These are phyloP conservation scores for Melampsora larici-populina DNA, from an alignment of 1,284 basidiomycete genomes.

Conservation along the genomic window DNA sequence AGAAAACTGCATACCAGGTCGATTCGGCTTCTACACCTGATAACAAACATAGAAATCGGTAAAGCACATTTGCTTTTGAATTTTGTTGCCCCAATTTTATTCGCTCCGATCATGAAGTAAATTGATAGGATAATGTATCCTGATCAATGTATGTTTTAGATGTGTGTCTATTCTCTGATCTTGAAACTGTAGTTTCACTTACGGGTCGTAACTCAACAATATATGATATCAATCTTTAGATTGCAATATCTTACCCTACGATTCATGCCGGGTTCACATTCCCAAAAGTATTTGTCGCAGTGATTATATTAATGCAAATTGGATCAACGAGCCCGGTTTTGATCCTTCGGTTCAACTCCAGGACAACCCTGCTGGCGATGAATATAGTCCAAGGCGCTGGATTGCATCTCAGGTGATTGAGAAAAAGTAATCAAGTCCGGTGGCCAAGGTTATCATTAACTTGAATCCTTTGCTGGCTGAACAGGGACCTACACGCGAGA, in stretches of 20 bases:
- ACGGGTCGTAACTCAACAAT: background rate
- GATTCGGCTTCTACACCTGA: background rate
- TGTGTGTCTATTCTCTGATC: constrained; percentile 1
- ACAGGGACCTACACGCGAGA: constrained; percentile 65
- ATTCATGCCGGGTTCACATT: constrained; percentile 67
- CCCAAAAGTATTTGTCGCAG: constrained; percentile 51
- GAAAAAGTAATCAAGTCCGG: background rate
- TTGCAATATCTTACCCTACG: constrained; percentile 68
- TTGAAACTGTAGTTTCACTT: background rate
- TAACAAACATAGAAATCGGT: background rate
- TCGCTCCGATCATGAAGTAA: background rate
- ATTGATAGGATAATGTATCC: background rate
- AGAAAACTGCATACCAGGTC: background rate
- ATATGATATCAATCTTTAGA: constrained; percentile 11
- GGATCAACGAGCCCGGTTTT: constrained; percentile 69
- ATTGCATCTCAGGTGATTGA: constrained; percentile 65
- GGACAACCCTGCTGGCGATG: background rate
- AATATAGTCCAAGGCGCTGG: constrained; percentile 63
- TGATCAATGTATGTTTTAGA: background rate
- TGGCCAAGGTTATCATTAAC: background rate
- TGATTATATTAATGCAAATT: constrained; percentile 75
- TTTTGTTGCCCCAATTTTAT: background rate
- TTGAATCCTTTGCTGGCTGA: background rate
- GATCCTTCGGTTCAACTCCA: constrained; percentile 48
- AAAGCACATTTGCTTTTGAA: background rate